Percentiles rank a stretch among this genome's conserved stretches.
Evolutionary conservation across 1,139 yeast species (phyloP).

Genomic region (Pichia sp.): DNA sequence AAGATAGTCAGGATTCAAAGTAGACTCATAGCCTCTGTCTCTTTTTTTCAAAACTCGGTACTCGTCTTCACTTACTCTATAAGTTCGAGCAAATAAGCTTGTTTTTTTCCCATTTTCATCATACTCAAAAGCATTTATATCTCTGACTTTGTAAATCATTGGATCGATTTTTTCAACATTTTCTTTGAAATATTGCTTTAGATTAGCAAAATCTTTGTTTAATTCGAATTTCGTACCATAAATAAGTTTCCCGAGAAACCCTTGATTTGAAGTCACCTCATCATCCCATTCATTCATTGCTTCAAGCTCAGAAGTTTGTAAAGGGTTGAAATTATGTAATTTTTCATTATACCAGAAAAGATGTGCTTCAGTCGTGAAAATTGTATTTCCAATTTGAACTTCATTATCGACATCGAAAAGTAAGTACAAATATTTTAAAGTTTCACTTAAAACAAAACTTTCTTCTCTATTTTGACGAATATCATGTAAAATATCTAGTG

Average conservation of each 20-base stretch:
- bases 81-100: constrained; percentile 1
- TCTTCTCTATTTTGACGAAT: constrained; percentile 77
- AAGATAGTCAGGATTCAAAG: constrained; percentile 18
- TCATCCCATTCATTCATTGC: constrained; percentile 5
- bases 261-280: background rate
- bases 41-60: background rate
- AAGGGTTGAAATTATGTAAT: constrained; percentile 13
- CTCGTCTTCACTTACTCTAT: constrained; percentile 1
- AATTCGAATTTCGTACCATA: constrained; percentile 6
- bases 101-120: background rate
- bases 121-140: constrained; percentile 1
- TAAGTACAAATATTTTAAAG: constrained; percentile 74
- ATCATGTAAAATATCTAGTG: constrained; percentile 61
- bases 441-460: constrained; percentile 81
- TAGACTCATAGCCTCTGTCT: background rate
- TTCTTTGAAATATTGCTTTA: constrained; percentile 5
- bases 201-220: constrained; percentile 10
- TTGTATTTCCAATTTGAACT: constrained; percentile 39
- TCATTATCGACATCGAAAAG: constrained; percentile 53
- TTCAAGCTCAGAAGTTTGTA: background rate
- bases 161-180: constrained; percentile 1
- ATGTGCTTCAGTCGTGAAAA: constrained; percentile 92
- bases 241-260: constrained; percentile 5
- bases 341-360: constrained; percentile 61
- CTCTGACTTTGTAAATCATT: constrained; percentile 2